Evolutionary conservation across 306 rosid species (phyloP), one percentile per base, ranked within the genome.

Genomic region (Oemleria cerasiformis): DNA sequence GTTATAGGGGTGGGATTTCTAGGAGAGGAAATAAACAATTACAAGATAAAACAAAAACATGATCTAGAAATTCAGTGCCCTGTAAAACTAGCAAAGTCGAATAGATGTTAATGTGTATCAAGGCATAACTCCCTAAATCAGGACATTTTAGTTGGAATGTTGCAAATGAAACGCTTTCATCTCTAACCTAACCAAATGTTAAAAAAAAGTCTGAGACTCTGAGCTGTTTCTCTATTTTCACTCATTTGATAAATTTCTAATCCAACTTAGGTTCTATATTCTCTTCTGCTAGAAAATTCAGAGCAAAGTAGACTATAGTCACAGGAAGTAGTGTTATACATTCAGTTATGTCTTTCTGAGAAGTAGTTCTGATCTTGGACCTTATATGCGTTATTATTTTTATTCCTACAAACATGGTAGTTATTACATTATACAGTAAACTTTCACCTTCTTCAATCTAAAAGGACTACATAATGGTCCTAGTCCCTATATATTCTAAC

Each of bases 1-100:
- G 53, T 59, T 56, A 77, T 60, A 54, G 48, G 16, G 42, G 43
- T 66, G 51, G 44, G 68, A 61, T 60, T 63, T 75, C 67, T 71
- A 58, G 44, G 74, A 40, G 59, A 78, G 72, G 42, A 69, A 74
- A 51, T 72, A 54, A 68, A 63, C 65, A 60, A 73, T 42, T 11
- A 55, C 21, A 11, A 45, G 16, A 74, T 20, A 70, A 70, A 19
- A 55, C 54, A 71, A 65, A 66, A 72, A 40, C 48, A 40, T 12
- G 21, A 10, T 3, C 54, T 14, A n/a, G 17, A 25, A 21, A 41
- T 47, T n/a, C 14, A 9, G 63, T 49, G 55, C 55, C 6, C 20
- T 5, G 30, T 55, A 25, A 23, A 41, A 39, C 3, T 54, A 51
- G 73, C 7, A n/a, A 8, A 39, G 49, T 40, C 39, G 20, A 41